Conservation (phyloP, 345 rosid genomes). For the Murraya koenigii region DNA sequence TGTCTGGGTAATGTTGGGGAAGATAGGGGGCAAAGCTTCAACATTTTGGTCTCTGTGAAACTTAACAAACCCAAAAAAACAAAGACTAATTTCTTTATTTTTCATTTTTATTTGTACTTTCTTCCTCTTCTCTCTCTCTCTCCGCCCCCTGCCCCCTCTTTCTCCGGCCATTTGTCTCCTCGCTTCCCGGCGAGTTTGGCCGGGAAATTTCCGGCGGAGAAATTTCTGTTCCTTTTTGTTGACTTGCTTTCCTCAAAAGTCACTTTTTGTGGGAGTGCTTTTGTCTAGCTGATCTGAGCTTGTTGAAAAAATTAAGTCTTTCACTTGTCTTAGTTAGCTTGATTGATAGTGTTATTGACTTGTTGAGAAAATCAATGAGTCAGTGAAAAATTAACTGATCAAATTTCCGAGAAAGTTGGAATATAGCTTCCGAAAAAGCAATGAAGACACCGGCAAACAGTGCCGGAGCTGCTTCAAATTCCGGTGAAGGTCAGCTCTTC, state of each 20-base stretch:
- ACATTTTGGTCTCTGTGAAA: conserved; percentile 27
- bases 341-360: background rate
- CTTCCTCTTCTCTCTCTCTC: background rate
- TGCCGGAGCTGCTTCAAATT: conserved; percentile 33
- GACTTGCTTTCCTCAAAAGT: background rate
- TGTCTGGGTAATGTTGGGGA: conserved; percentile 46
- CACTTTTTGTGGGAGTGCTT: background rate
- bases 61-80: conserved; percentile 8
- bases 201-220: conserved; percentile 16
- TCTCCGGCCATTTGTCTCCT: conserved; percentile 2
- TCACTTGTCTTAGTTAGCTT: background rate
- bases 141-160: background rate
- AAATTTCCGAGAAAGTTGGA: background rate
- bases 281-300: conserved; percentile 25
- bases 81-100: background rate
- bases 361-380: background rate
- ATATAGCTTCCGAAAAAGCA: background rate
- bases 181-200: conserved; percentile 7
- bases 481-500: conserved; percentile 39
- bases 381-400: background rate
- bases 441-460: conserved; percentile 47
- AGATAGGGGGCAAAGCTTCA: conserved; percentile 40
- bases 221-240: background rate
- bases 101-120: background rate
- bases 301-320: background rate